Evolutionary conservation across 495 filamentous ascomycete genomes (phyloP), one percentile per base, ranked within the genome.

Genomic region (Penicillium salamii): DNA sequence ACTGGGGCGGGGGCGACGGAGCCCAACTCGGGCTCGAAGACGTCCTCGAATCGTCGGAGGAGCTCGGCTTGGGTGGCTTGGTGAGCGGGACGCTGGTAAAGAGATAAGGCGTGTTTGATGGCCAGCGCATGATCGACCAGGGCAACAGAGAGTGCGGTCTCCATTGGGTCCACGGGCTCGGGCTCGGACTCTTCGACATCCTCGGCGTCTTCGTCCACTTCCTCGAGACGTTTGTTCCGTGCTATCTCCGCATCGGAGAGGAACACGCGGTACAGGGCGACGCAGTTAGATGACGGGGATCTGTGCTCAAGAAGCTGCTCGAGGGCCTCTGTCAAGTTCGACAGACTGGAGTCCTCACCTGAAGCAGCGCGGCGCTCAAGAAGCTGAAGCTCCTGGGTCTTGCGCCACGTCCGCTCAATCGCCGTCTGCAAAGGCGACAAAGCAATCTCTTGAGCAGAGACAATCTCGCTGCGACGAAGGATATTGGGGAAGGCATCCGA

Each of bases 401-500:
- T 97, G 42, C 90, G 81, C 59, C 86, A 83, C 29, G 95, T 89
- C n/a, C 92, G 81, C 63, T 97, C 92, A 37, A 97, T 79, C 4
- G 88, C 93, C 6, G 90, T 92, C 59, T 97, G 86, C 50, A 92
- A 71, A 7, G 92, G 87, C 18, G 81, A 79, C 12, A 96, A 65
- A 2, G 77, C 76, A 17, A 88, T 63, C 21, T 83, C 81, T n/a
- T 81, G 71, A n/a, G 79, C 75, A 3, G 77, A 65, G 9, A 95
- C 65, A 46, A 98, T 85, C 68, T 97, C 93, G 59, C 89, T 95
- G 36, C 91, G 79, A 29, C 90, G 81, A 19, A 96, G 74, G 33
- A 98, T 93, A 7, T 90, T 96, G 6, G 93, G 95, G 70, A 98
- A 97, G 1, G 86, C 57, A 54, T 96, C 91, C 0, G 84, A 84